A percentile compares a stretch with the other conserved stretches of the same genome.
These are phyloP conservation scores for Fusarium sp. DNA, from an alignment of 2,329 filamentous ascomycete species.

Conservation along the genomic window DNA sequence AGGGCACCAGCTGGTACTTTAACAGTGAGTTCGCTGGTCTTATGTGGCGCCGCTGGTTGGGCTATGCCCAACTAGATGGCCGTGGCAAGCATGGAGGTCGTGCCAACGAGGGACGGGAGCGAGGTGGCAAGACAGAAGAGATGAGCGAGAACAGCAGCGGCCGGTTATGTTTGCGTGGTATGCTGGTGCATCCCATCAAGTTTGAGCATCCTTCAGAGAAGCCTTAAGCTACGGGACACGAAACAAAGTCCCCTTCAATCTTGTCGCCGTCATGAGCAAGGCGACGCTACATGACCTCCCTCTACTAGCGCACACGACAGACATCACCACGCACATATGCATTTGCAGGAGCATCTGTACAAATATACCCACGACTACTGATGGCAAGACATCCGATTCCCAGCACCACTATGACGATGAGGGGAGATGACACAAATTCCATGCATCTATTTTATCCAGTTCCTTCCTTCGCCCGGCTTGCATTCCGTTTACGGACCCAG, in stretches of 20 bases:
- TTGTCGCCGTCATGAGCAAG: constrained; percentile 48
- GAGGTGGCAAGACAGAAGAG: constrained; percentile 66
- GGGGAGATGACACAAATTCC: constrained; percentile 41
- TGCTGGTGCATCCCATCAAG: constrained; percentile 87
- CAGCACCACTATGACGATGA: constrained; percentile 36
- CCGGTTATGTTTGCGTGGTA: constrained; percentile 82
- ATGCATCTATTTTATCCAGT: constrained; percentile 41
- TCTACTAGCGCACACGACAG: constrained; percentile 45
- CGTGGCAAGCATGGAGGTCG: constrained; percentile 63
- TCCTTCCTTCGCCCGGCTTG: constrained; percentile 39
- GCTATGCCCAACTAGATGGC: constrained; percentile 66
- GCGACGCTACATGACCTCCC: constrained; percentile 38
- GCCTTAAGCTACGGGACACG: constrained; percentile 29
- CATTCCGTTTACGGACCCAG: constrained; percentile 43
- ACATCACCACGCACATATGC: constrained; percentile 48
- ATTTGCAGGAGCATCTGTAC: constrained; percentile 49
- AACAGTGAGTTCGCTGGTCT: constrained; percentile 81
- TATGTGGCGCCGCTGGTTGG: constrained; percentile 84
- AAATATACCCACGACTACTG: constrained; percentile 49
- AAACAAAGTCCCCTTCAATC: constrained; percentile 4
- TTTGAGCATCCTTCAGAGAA: constrained; percentile 65
- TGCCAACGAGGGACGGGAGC: constrained; percentile 60
- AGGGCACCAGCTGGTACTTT: constrained; percentile 87
- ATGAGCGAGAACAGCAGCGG: constrained; percentile 62
- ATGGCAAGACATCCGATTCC: constrained; percentile 43